Evolutionary conservation across 192 early-diverging fungal species (phyloP), one percentile per base, ranked within the genome.

Genomic region (Entomortierella chlamydospora): DNA sequence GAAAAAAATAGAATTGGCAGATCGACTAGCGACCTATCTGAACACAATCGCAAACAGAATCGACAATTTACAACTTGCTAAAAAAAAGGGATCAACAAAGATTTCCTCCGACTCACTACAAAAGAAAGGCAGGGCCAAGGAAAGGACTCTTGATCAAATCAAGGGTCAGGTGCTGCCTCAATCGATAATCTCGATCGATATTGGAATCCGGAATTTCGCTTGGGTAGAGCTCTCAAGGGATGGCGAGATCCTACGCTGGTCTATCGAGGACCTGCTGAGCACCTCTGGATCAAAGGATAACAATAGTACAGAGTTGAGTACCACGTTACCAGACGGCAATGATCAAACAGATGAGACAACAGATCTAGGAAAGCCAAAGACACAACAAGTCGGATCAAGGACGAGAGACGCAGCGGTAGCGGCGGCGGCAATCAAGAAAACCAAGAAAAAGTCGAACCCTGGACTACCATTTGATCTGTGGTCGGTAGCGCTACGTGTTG

Each of bases 141-240:
- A 31, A 20, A 29, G 3, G 15, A 33, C 30, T 0, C 18, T 72
- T 8, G 57, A 53, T 12, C 57, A 47, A 50, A 59, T 78, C 47
- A 57, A 64, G 30, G 13, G 50, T 12, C 68, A 22, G 23, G 47
- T 60, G 5, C 33, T 83, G 0, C 72, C 72, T 11, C 43, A 47
- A 18, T 81, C 80, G 0, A 76, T 87, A 0, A 43, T 87, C 22
- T 87, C 86, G 1, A 69, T 87, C 54, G 86, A 87, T 57, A 54
- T 87, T 18, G 86, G 86, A 0, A 83, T 85, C 49, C 84, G 86
- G 22, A 87, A 87, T 58, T 62, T 87, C 0, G 86, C 86, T 1
- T 85, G 83, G 79, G 83, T 82, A 4, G 73, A 84, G 33, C 23
- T 87, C 13, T 63, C 78, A 9, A 65, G 23, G 17, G 64, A 84